phyloP scores from a whole-genome alignment of 495 filamentous ascomycete species.

The Thermochaetoides thermophila region DNA sequence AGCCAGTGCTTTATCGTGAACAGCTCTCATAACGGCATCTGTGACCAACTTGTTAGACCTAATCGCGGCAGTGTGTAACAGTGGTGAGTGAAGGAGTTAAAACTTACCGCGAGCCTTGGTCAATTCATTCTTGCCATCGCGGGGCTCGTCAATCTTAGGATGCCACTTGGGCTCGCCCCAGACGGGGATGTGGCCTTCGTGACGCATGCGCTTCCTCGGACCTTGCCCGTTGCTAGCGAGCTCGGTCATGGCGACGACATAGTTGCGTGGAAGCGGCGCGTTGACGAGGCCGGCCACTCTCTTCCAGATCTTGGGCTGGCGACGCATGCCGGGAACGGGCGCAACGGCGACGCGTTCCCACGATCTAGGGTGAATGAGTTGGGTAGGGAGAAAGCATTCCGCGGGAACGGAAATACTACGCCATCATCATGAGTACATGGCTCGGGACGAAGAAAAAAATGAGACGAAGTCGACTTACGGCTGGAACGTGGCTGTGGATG shows the following conservation, averaged over 20 bases:
- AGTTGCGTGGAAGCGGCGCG: neutral
- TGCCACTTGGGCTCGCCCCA: slow-evolving; percentile 13
- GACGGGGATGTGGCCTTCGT: slow-evolving; percentile 7
- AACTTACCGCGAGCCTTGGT: no score
- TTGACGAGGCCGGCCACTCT: slow-evolving; percentile 11
- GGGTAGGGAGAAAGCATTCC: slow-evolving; percentile 11
- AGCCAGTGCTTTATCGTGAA: no score
- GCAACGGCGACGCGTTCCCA: slow-evolving; percentile 20
- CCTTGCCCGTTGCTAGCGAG: slow-evolving; percentile 12
- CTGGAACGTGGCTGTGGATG: no score
- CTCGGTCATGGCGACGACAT: slow-evolving; percentile 11
- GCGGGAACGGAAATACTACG: slow-evolving; percentile 11
- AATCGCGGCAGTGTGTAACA: no score
- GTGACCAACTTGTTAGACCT: no score
- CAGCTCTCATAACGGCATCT: no score
- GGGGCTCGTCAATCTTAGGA: slow-evolving; percentile 1
- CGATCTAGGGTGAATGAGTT: slow-evolving; percentile 8
- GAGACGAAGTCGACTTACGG: slow-evolving; percentile 1
- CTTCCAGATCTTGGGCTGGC: slow-evolving; percentile 20
- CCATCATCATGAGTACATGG: neutral
- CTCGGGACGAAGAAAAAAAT: neutral
- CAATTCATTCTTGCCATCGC: slow-evolving; percentile 12
- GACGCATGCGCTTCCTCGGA: slow-evolving; percentile 14
- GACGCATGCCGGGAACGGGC: slow-evolving; percentile 3
- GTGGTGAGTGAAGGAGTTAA: no score